A percentile compares a stretch with the other conserved stretches of the same genome.
phyloP scores from a whole-genome alignment of 495 filamentous ascomycete genomes.

The Hapsidospora chrysogenum region DNA sequence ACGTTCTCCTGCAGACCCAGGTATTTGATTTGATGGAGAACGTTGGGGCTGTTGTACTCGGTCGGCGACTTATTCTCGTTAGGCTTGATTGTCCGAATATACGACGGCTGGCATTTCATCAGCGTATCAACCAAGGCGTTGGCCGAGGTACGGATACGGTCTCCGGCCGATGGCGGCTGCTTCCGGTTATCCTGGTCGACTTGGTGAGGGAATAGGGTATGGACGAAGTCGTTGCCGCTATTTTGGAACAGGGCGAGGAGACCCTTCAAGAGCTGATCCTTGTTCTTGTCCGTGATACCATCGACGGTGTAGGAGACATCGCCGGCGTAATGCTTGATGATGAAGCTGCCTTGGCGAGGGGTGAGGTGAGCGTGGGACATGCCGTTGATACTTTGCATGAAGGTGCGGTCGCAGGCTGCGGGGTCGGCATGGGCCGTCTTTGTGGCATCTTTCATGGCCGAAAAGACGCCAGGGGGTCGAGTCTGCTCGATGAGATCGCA shows the following conservation, averaged over 20 bases:
- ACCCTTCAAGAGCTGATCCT: constrained; percentile 92
- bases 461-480: constrained; percentile 85
- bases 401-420: constrained; percentile 83
- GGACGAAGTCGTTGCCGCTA: constrained; percentile 73
- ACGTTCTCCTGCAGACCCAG: constrained; percentile 98
- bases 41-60: constrained; percentile 83
- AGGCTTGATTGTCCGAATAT: constrained; percentile 98
- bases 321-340: constrained; percentile 98
- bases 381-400: constrained; percentile 79
- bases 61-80: constrained; percentile 94
- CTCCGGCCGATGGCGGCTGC: constrained; percentile 84
- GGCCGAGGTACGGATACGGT: constrained; percentile 92
- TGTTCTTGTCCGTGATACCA: constrained; percentile 99
- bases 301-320: constrained; percentile 92
- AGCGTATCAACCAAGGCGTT: constrained; percentile 90
- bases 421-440: constrained; percentile 94
- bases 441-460: constrained; percentile 92
- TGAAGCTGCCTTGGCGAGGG: constrained; percentile 84
- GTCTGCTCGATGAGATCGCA: constrained; percentile 93
- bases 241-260: constrained; percentile 72
- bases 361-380: constrained; percentile 87
- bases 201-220: constrained; percentile 76
- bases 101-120: constrained; percentile 93
- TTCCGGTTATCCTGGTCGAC: constrained; percentile 93
- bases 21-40: constrained; percentile 98